Conservation (phyloP, 345 rosid genomes). For the Salix exigua region DNA sequence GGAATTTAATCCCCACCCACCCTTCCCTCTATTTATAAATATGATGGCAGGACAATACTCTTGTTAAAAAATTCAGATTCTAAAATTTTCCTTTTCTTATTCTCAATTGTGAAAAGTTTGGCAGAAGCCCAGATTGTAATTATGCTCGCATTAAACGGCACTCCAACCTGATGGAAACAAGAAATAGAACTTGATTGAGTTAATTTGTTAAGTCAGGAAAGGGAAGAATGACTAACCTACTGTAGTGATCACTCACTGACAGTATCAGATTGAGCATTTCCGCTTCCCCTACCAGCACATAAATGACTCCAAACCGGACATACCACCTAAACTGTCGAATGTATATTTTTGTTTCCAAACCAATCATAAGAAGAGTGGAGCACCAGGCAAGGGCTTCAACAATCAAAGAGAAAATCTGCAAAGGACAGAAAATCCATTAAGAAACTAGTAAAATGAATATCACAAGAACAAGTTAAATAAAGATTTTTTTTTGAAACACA, state of each 20-base stretch:
- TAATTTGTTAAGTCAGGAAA: not conserved
- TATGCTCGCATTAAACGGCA: not conserved
- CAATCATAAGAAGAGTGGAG: conserved; percentile 25
- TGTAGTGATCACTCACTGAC: conserved; percentile 13
- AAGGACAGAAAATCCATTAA: not conserved
- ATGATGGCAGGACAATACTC: not conserved
- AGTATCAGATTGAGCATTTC: conserved; percentile 24
- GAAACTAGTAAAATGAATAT: not conserved
- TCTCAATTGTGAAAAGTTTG: not conserved
- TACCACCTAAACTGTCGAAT: conserved; percentile 31
- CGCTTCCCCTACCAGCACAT: conserved; percentile 29
- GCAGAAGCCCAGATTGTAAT: not conserved
- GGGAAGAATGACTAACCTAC: conserved; percentile 12
- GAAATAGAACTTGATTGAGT: not conserved
- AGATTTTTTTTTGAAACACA: not conserved
- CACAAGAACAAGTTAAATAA: not conserved
- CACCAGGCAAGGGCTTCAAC: conserved; percentile 28
- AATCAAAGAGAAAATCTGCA: conserved; percentile 24
- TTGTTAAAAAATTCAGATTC: not conserved
- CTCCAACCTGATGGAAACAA: not conserved
- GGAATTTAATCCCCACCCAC: too few relatives aligned
- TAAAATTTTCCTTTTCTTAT: not conserved
- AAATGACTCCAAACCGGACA: conserved; percentile 32
- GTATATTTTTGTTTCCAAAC: conserved; percentile 29
- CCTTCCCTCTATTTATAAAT: not conserved